Evolutionary conservation across 352 stramenopile genomes (phyloP).

Genomic region (Pythium myriotylum): DNA sequence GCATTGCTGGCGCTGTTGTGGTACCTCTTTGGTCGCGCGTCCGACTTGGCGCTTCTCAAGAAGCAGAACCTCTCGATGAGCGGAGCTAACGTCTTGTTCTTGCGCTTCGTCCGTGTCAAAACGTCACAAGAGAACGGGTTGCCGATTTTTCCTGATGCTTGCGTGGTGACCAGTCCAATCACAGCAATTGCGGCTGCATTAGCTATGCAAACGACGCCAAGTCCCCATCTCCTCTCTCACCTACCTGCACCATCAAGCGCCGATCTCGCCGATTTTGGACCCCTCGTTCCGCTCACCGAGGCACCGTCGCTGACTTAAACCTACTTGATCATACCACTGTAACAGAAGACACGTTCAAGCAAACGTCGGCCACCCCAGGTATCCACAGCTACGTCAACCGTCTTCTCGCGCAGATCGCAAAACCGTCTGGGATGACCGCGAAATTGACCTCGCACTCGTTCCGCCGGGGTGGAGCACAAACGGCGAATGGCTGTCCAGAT

Average conservation of each 20-base stretch:
- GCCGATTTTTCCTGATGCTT: no score
- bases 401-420: constrained; percentile 13
- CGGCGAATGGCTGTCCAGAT: constrained; percentile 17
- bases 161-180: constrained; percentile 6
- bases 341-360: not conserved
- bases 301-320: not conserved
- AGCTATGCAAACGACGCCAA: constrained; percentile 13
- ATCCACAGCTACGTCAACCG: constrained; percentile 33
- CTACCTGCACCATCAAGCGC: not conserved
- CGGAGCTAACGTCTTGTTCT: constrained; percentile 13
- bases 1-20: constrained; percentile 27
- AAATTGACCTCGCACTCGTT: constrained; percentile 32
- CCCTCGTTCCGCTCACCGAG: constrained; percentile 2
- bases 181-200: constrained; percentile 16
- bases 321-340: not conserved
- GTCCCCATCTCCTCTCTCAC: not conserved
- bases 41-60: constrained; percentile 26
- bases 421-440: not conserved
- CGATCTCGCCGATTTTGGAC: not conserved
- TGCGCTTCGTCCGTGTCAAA: constrained; percentile 15
- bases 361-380: constrained; percentile 4
- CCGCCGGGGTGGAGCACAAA: constrained; percentile 28
- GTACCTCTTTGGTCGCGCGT: constrained; percentile 33
- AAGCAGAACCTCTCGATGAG: constrained; percentile 25
- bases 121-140: constrained; percentile 12